Conservation (phyloP, 2,329 filamentous ascomycete species). For the Simplicillium aogashimaense region DNA sequence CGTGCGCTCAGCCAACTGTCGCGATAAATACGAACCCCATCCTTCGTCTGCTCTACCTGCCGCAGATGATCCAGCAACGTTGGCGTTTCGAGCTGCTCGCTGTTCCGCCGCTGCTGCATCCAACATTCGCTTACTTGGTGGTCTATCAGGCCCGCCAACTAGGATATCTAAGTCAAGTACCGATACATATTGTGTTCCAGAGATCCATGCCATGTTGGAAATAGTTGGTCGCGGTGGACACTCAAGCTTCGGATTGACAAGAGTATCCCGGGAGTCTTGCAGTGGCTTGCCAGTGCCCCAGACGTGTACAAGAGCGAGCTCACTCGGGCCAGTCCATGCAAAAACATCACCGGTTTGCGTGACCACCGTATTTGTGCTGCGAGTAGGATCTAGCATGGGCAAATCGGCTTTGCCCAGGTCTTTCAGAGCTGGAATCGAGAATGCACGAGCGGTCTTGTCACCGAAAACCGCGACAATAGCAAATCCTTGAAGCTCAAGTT, state of each 20-base stretch:
- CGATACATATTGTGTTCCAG: slow-evolving; percentile 85
- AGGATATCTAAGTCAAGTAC: slow-evolving; percentile 81
- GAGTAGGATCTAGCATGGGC: slow-evolving; percentile 61
- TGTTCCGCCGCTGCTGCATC: slow-evolving; percentile 70
- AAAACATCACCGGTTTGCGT: slow-evolving; percentile 73
- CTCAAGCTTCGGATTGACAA: slow-evolving; percentile 67
- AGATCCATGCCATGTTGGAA: slow-evolving; percentile 92
- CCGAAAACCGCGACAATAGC: slow-evolving; percentile 79
- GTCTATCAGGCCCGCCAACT: slow-evolving; percentile 80
- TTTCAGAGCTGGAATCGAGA: slow-evolving; percentile 77
- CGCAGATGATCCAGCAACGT: slow-evolving; percentile 13
- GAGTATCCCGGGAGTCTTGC: slow-evolving; percentile 55
- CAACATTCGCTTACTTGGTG: slow-evolving; percentile 80
- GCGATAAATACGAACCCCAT: slow-evolving; percentile 71
- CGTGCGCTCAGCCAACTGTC: slow-evolving; percentile 82
- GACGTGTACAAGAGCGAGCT: slow-evolving; percentile 71
- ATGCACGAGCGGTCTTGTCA: slow-evolving; percentile 70
- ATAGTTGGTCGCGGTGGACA: slow-evolving; percentile 83
- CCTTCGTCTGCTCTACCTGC: slow-evolving; percentile 40
- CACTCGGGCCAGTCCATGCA: slow-evolving; percentile 80
- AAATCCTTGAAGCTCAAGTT: slow-evolving; percentile 64
- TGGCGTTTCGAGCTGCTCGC: slow-evolving; percentile 37
- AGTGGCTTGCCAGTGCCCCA: slow-evolving; percentile 67
- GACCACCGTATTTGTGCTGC: slow-evolving; percentile 61
- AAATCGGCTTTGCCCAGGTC: slow-evolving; percentile 66